phyloP scores from a whole-genome alignment of 2,329 filamentous ascomycete genomes.

The Fusarium tuaranense region DNA sequence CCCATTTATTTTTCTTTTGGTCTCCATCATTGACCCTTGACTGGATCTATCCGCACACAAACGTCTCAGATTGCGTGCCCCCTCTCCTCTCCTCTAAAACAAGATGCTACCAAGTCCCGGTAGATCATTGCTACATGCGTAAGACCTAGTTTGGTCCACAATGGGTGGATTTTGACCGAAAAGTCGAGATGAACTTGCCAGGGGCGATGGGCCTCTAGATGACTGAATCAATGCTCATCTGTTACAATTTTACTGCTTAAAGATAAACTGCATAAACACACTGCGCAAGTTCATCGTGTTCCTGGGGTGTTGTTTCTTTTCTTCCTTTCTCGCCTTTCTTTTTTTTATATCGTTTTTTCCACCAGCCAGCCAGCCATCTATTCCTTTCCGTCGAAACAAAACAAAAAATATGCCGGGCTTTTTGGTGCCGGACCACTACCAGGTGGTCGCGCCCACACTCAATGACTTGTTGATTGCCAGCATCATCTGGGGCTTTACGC shows the following conservation, averaged over 20 bases:
- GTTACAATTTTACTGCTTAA: not conserved
- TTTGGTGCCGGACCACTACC: constrained; percentile 33
- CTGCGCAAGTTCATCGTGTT: not conserved
- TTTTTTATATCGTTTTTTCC: not conserved
- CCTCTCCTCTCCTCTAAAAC: not conserved
- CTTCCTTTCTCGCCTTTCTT: not conserved
- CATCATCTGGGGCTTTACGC: constrained; percentile 42
- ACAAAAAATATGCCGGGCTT: constrained; percentile 22
- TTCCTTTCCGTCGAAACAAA: not conserved
- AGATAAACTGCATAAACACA: not conserved
- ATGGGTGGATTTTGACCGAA: not conserved
- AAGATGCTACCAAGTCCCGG: not conserved
- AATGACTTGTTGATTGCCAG: constrained; percentile 39
- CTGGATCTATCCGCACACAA: constrained; percentile 1
- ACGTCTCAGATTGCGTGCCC: not conserved
- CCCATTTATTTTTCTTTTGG: not conserved
- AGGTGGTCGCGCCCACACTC: constrained; percentile 14
- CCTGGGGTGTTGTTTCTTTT: not conserved
- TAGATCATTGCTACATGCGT: not conserved
- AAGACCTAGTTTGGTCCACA: constrained; percentile 2
- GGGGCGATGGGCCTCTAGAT: not conserved
- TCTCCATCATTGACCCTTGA: not conserved
- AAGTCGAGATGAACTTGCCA: not conserved
- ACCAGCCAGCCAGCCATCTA: not conserved
- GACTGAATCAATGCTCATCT: not conserved